Percentiles rank a stretch among this genome's conserved stretches.
phyloP scores from a whole-genome alignment of 2,329 filamentous ascomycete genomes.

The Cladosporium halotolerans region DNA sequence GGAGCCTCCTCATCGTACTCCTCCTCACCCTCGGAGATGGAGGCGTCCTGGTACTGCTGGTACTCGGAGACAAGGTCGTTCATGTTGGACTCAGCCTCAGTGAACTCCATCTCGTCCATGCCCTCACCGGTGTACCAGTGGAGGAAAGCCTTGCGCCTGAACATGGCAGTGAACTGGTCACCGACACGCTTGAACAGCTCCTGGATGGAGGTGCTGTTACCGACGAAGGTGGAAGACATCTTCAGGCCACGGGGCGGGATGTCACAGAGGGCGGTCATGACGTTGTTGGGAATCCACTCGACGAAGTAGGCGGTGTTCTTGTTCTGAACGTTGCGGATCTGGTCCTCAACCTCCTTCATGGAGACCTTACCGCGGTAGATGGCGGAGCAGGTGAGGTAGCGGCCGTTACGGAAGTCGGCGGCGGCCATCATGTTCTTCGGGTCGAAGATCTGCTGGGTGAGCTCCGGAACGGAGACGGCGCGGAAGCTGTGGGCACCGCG shows the following conservation, averaged over 20 bases:
- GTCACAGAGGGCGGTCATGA: slow-evolving; percentile 98
- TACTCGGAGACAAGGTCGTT: slow-evolving; percentile 99
- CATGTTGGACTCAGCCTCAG: slow-evolving; percentile 99
- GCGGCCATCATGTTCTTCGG: slow-evolving; percentile 99
- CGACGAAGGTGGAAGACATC: slow-evolving; percentile 99
- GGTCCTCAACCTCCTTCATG: slow-evolving; percentile 99
- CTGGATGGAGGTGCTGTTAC: slow-evolving; percentile 99
- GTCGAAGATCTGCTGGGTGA: slow-evolving; percentile 99
- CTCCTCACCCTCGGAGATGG: slow-evolving; percentile 94
- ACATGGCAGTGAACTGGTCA: slow-evolving; percentile 99
- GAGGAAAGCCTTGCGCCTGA: slow-evolving; percentile 99
- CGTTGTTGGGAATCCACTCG: slow-evolving; percentile 99
- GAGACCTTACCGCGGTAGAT: slow-evolving; percentile 99
- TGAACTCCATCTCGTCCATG: slow-evolving; percentile 99
- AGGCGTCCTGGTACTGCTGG: slow-evolving; percentile 99
- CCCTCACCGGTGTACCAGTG: slow-evolving; percentile 99
- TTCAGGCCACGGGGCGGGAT: slow-evolving; percentile 95
- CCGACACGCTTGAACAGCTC: slow-evolving; percentile 99
- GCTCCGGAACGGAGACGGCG: slow-evolving; percentile 91
- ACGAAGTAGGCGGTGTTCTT: slow-evolving; percentile 99
- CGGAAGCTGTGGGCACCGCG: slow-evolving; percentile 91
- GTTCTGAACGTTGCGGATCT: slow-evolving; percentile 99
- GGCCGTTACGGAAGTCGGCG: slow-evolving; percentile 98
- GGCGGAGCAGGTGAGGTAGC: slow-evolving; percentile 98
- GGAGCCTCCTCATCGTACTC: slow-evolving; percentile 84